A percentile compares a stretch with the other conserved stretches of the same genome.
Conservation (phyloP, 2,329 filamentous ascomycete genomes). For the Botrytis sinoallii region DNA sequence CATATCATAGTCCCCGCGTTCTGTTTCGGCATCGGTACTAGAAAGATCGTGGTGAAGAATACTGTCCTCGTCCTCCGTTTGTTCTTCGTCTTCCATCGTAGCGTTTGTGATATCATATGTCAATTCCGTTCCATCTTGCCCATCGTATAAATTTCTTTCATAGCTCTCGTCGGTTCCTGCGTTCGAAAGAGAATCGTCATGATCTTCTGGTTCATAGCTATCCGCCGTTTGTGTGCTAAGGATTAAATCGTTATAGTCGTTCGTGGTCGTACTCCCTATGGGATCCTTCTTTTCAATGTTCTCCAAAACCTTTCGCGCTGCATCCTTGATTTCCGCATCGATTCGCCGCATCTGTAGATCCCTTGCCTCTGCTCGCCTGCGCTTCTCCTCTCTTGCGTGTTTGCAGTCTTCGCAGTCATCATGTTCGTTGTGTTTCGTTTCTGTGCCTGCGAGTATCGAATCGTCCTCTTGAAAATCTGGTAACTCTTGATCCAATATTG, state of each 20-base stretch:
- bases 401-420: conserved; percentile 15
- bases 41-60: conserved; percentile 13
- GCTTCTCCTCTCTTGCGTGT: conserved; percentile 26
- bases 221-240: conserved; percentile 38
- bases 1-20: not conserved
- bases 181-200: conserved; percentile 16
- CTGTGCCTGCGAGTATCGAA: conserved; percentile 19
- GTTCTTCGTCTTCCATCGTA: conserved; percentile 25
- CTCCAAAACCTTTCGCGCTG: conserved; percentile 50
- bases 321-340: conserved; percentile 53
- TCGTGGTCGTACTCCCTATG: not conserved
- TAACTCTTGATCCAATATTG: not conserved
- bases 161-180: conserved; percentile 34
- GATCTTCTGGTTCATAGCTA: conserved; percentile 29
- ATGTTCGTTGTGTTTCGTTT: conserved; percentile 18
- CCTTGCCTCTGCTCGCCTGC: conserved; percentile 21
- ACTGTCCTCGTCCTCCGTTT: conserved; percentile 19
- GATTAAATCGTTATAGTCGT: conserved; percentile 35
- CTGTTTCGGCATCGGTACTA: conserved; percentile 7
- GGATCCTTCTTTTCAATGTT: conserved; percentile 44
- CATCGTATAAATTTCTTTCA: conserved; percentile 25
- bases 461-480: conserved; percentile 9
- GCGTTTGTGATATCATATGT: conserved; percentile 24
- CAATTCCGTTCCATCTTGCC: conserved; percentile 27
- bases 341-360: conserved; percentile 38